phyloP scores from a whole-genome alignment of 2,329 filamentous ascomycete genomes.

The Epichloe gansuensis region DNA sequence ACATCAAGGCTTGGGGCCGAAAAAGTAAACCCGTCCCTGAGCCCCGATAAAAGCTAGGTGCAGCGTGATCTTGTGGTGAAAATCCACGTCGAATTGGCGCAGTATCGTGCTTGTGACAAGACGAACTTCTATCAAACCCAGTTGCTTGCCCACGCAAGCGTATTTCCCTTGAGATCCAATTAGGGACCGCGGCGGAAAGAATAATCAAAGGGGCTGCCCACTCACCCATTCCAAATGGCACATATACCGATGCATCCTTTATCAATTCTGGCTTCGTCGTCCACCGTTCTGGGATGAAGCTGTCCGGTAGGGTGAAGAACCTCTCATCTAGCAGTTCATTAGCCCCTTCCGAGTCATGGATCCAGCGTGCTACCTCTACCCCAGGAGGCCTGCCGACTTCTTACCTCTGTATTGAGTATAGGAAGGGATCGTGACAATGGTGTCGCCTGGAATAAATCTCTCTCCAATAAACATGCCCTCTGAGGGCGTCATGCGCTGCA shows the following conservation, averaged over 20 bases:
- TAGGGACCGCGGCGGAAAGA: background rate
- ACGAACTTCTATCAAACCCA: slow-evolving; percentile 22
- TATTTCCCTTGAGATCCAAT: slow-evolving; percentile 14
- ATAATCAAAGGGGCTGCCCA: background rate
- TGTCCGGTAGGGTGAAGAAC: slow-evolving; percentile 9
- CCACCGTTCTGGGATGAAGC: slow-evolving; percentile 25
- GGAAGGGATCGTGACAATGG: slow-evolving; percentile 16
- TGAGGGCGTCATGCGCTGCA: slow-evolving; percentile 24
- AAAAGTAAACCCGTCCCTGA: no score
- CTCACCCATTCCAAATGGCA: slow-evolving; percentile 17
- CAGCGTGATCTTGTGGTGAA: no score
- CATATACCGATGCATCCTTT: slow-evolving; percentile 12
- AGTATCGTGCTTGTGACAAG: slow-evolving; percentile 1
- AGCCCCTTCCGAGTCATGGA: background rate
- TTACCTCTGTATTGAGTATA: slow-evolving; percentile 8
- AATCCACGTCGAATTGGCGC: background rate
- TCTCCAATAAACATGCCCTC: slow-evolving; percentile 23
- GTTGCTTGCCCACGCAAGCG: slow-evolving; percentile 24
- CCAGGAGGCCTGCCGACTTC: no score
- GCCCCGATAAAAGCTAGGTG: no score
- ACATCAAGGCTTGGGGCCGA: no score
- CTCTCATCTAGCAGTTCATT: slow-evolving; percentile 7
- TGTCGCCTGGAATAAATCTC: slow-evolving; percentile 23
- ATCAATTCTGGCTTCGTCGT: slow-evolving; percentile 18
- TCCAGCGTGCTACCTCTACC: background rate